A percentile compares a stretch with the other conserved stretches of the same genome.
These are phyloP conservation scores for Elaeis guineensis DNA, from an alignment of 176 grass and related monocot species.

Conservation along the genomic window DNA sequence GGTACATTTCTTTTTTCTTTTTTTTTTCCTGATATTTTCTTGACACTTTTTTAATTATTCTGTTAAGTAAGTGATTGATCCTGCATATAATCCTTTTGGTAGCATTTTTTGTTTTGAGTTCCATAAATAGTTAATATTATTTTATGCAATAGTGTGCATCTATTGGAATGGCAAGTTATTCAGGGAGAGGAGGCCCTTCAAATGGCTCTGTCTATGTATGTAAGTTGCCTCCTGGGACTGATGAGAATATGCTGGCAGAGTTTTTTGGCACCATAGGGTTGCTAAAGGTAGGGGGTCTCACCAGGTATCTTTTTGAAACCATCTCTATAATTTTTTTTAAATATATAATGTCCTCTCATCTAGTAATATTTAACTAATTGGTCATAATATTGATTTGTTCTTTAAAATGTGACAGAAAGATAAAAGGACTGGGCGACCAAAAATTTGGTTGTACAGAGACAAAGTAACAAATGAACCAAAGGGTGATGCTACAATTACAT, in stretches of 20 bases:
- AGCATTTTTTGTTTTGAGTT: too few species aligned
- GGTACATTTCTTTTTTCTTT: too few species aligned
- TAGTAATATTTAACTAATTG: too few species aligned
- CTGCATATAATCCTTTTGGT: too few species aligned
- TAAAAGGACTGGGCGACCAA: conserved; percentile 79
- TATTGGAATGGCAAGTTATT: conserved; percentile 37
- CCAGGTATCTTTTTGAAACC: conserved; percentile 57
- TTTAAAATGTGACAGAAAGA: conserved; percentile 60
- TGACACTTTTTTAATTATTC: too few species aligned
- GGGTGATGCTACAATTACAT: conserved; percentile 88
- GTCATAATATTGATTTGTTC: too few species aligned
- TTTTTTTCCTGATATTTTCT: too few species aligned
- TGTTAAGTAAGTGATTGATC: too few species aligned
- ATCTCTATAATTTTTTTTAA: conserved; percentile 14
- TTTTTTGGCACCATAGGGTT: conserved; percentile 99
- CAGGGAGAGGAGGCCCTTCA: conserved; percentile 31
- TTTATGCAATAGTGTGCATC: too few species aligned
- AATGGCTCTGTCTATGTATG: conserved; percentile 86
- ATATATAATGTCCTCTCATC: neutral
- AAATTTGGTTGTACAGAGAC: conserved; percentile 93
- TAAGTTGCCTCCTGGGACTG: conserved; percentile 85
- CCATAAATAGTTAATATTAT: too few species aligned
- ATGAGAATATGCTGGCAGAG: conserved; percentile 88
- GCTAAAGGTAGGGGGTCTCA: conserved; percentile 85
- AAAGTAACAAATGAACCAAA: conserved; percentile 90